Percentiles rank a stretch among this genome's conserved stretches.
Conservation (phyloP, 257 asterid species). For the Plantago ovata region DNA sequence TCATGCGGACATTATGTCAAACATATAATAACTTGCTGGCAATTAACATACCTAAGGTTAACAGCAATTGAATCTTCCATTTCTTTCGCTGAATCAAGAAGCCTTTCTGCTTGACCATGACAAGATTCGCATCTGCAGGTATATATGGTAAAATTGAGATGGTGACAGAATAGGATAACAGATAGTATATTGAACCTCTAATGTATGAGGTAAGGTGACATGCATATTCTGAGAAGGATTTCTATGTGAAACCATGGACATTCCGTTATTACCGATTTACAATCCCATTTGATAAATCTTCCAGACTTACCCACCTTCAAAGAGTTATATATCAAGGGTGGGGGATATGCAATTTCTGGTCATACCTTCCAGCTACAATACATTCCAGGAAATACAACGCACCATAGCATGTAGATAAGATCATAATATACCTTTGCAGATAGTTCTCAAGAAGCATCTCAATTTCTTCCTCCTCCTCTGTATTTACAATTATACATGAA, state of each 20-base stretch:
- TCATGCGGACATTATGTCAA: neutral
- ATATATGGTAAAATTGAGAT: conserved; percentile 18
- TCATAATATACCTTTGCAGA: conserved; percentile 71
- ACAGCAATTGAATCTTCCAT: conserved; percentile 99
- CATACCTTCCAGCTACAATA: too few relatives aligned
- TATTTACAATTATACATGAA: conserved; percentile 26
- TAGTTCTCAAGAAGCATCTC: conserved; percentile 97
- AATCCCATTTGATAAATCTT: neutral
- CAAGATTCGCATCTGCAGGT: conserved; percentile 92
- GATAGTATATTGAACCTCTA: neutral
- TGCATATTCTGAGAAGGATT: neutral
- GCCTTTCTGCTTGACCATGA: conserved; percentile 99
- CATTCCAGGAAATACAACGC: conserved; percentile 13
- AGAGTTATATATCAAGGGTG: too few relatives aligned
- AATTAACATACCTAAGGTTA: conserved; percentile 71
- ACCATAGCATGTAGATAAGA: conserved; percentile 13
- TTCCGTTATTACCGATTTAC: neutral
- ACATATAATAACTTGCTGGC: neutral
- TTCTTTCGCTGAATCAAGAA: conserved; percentile 96
- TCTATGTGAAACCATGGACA: neutral
- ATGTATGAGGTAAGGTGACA: neutral
- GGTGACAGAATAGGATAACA: conserved; percentile 4
- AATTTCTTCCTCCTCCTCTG: conserved; percentile 99
- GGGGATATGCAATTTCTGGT: too few relatives aligned
- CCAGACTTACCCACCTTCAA: too few relatives aligned